Percentiles rank a stretch among this genome's conserved stretches.
Conservation (phyloP, 163 green algal species). For the Botryococcus braunii region DNA sequence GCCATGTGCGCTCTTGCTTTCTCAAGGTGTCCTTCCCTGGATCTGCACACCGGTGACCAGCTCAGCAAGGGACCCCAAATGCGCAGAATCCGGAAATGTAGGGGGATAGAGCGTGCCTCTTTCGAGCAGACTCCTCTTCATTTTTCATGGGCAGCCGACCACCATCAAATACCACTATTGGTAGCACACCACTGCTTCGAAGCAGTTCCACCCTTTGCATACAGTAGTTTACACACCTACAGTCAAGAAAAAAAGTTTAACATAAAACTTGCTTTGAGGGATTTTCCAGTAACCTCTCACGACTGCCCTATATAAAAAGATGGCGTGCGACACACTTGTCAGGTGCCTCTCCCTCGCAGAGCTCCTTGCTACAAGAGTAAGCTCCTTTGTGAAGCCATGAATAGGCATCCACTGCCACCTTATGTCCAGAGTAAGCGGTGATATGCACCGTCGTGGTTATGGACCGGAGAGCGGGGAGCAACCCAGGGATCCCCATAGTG, state of each 20-base stretch:
- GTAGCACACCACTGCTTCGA: slow-evolving; percentile 54
- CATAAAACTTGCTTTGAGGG: background rate
- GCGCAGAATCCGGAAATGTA: background rate
- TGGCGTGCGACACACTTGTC: slow-evolving; percentile 40
- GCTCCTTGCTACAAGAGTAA: slow-evolving; percentile 79
- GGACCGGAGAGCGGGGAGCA: slow-evolving; percentile 69
- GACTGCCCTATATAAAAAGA: background rate
- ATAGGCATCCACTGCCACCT: slow-evolving; percentile 87
- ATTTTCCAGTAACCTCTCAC: background rate
- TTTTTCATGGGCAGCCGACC: slow-evolving; percentile 83
- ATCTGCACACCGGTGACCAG: slow-evolving; percentile 18
- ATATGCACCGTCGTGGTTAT: slow-evolving; percentile 64
- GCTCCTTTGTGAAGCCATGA: slow-evolving; percentile 88
- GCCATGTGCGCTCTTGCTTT: slow-evolving; percentile 50
- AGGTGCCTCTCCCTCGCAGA: slow-evolving; percentile 68
- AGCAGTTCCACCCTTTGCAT: slow-evolving; percentile 71
- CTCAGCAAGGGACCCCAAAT: background rate
- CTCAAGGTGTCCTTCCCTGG: slow-evolving; percentile 53
- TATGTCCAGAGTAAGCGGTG: slow-evolving; percentile 59
- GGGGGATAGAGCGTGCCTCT: slow-evolving; percentile 11
- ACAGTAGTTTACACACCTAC: slow-evolving; percentile 76
- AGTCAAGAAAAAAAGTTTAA: background rate
- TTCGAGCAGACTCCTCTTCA: slow-evolving; percentile 66
- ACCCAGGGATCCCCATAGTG: slow-evolving; percentile 74
- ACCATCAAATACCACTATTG: slow-evolving; percentile 92